Base-by-base conservation (phyloP, 2,329 filamentous ascomycete species). In the Chaetomiaceae sp. region DNA sequence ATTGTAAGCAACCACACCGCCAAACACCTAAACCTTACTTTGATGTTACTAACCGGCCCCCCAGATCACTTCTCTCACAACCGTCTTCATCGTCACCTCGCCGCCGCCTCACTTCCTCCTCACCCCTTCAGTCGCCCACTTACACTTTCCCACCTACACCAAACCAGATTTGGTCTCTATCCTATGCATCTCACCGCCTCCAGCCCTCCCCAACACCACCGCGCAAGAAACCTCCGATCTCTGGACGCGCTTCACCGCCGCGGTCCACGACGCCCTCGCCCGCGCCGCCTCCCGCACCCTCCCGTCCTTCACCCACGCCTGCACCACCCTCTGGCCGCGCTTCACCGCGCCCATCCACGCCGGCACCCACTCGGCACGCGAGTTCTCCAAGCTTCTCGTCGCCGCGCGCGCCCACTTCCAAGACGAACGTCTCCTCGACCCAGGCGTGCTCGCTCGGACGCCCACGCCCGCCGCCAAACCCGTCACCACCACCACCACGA, bases 201-300 rank as follows among this genome's bases (percentile, higher is more conserved):
- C 75, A 0, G 54, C 63, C 1, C 75, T 73, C 60, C 72, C 67
- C 63, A 83, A 75, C 71, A 84, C 73, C 20, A 75, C 72, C 2
- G 61, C 67, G 43, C 70, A 73, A 43, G 79, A 82, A 55, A 86
- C 86, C 9, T 67, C 71, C 21, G 86, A 87, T 69, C 79, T 92
- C 14, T 94, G 88, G 87, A 75, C 82, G 13, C 84, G 90, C 40
- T 97, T 95, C 73, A 82, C 86, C 57, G 82, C 82, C 44, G 89
- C 89, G 4, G 84, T 96, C 13, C 94, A 95, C 77, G 94, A 99
- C 66, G 84, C 91, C 1, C 76, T 97, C 11, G 83, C 86, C 44
- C 89, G 86, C 58, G 84, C 89, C 42, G 90, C 90, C 3, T 87
- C 87, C 1, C 84, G 90, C 45, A 90, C 92, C 33, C 76, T 97